Conservation (phyloP, 148 eudicot species). For the Pouteria glomerata region DNA sequence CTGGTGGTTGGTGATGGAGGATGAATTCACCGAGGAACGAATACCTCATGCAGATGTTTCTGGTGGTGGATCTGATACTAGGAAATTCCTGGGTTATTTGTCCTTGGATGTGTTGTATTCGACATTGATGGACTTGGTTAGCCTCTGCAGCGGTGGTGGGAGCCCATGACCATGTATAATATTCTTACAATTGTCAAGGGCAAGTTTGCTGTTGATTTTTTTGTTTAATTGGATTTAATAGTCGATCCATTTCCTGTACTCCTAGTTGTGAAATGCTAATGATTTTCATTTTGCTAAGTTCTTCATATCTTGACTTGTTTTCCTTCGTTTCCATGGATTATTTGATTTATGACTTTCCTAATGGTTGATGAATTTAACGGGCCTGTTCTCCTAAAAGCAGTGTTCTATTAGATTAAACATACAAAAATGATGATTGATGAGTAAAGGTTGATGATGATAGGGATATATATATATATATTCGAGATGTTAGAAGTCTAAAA, state of each 20-base stretch:
- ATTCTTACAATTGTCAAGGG: not conserved
- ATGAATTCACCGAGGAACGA: constrained; percentile 45
- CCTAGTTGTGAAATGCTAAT: too few species aligned
- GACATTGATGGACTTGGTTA: constrained; percentile 74
- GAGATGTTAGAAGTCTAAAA: too few species aligned
- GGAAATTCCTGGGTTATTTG: constrained; percentile 67
- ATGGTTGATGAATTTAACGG: not conserved
- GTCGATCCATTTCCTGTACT: too few species aligned
- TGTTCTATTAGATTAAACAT: too few species aligned
- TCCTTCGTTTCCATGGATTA: not conserved
- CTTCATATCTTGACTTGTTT: too few species aligned
- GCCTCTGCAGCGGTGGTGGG: constrained; percentile 46
- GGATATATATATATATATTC: too few species aligned
- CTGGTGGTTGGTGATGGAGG: constrained; percentile 83
- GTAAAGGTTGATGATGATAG: too few species aligned
- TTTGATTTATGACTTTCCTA: not conserved
- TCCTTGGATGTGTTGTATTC: constrained; percentile 62
- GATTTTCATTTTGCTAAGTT: too few species aligned
- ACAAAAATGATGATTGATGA: not conserved
- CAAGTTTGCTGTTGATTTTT: not conserved
- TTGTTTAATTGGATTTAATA: too few species aligned
- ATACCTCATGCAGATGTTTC: constrained; percentile 34
- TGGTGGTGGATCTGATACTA: constrained; percentile 32
- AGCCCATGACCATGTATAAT: constrained; percentile 25
- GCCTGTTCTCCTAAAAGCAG: not conserved